A percentile compares a stretch with the other conserved stretches of the same genome.
Evolutionary conservation across 495 filamentous ascomycete species (phyloP).

Genomic region (Alectoria sarmentosa): DNA sequence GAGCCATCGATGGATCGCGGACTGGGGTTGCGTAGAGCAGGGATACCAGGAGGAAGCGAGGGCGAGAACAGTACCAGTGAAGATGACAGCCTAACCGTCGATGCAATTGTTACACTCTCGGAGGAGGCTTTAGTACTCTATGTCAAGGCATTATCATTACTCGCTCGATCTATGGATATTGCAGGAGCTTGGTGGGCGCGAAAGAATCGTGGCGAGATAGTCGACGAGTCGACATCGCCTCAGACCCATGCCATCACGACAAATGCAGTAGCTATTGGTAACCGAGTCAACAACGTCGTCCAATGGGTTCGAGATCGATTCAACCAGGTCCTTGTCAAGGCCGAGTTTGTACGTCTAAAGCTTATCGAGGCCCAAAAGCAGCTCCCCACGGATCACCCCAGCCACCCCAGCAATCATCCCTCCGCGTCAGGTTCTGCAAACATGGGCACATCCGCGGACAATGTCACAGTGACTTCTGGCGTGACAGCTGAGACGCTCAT

Average conservation of each 20-base stretch:
- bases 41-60: slow-evolving; percentile 38
- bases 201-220: slow-evolving; percentile 60
- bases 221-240: slow-evolving; percentile 40
- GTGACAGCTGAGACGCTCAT: slow-evolving; percentile 94
- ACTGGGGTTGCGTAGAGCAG: slow-evolving; percentile 53
- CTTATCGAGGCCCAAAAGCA: slow-evolving; percentile 79
- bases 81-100: slow-evolving; percentile 70
- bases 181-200: slow-evolving; percentile 87
- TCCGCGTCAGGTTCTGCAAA: slow-evolving; percentile 42
- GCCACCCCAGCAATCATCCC: slow-evolving; percentile 71
- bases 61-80: slow-evolving; percentile 31
- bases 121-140: slow-evolving; percentile 96
- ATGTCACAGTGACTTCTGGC: slow-evolving; percentile 60
- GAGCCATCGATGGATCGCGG: slow-evolving; percentile 69
- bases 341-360: slow-evolving; percentile 81
- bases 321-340: slow-evolving; percentile 94
- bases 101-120: slow-evolving; percentile 77
- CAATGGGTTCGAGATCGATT: slow-evolving; percentile 92
- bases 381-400: slow-evolving; percentile 77
- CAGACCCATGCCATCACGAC: slow-evolving; percentile 33
- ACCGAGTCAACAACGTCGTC: slow-evolving; percentile 83
- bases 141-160: slow-evolving; percentile 81
- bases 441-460: slow-evolving; percentile 51
- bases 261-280: slow-evolving; percentile 49
- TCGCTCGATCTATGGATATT: slow-evolving; percentile 95